Evolutionary conservation across 2,329 filamentous ascomycete species (phyloP), one percentile per base, ranked within the genome.

Genomic region (Aspergillus tanneri): DNA sequence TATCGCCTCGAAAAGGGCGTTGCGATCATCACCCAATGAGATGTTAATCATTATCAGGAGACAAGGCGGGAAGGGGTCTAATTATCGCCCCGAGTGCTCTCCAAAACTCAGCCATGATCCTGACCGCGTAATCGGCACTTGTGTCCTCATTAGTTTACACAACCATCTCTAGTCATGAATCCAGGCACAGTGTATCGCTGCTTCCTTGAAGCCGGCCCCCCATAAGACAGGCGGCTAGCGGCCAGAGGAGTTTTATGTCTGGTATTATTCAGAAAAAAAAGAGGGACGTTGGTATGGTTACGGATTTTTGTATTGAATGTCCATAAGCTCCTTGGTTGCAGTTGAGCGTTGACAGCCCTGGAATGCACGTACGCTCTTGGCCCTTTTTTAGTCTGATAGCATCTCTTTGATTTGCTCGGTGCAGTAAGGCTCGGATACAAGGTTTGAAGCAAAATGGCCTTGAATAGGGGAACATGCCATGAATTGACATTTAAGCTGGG

Each of bases 361-460:
- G 22, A 16, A 6, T 35, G 18, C 16, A 47, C 30, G 21, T 34
- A 22, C 7, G 36, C 23, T 11, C 12, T 21, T 3, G 5, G 12
- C 7, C 30, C 5, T 12, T 19, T 32, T 3, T 50, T 46, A 2
- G 68, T 71, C 11, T 61, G 59, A 9, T 57, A 49, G 18, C 23
- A 32, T n/a, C 42, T 27, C 10, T 10, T 14, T 38, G 22, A 54
- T 53, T 16, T 47, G 28, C 16, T 36, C 47, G 54, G 54, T 30
- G 69, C 59, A 3, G 69, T 76, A 21, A 79, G 38, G 42, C 78
- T 77, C 2, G 75, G 73, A 46, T 72, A 69, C 18, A 72, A 56
- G 9, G 74, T 74, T 14, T 75, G 71, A 10, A 74, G 51, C 3
- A 73, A 53, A n/a, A 81, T 61, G 11, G 73, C 70, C 49, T 75